Base-by-base conservation (phyloP, 805 yeast genomes). In the Wickerhamia fluorescens region DNA sequence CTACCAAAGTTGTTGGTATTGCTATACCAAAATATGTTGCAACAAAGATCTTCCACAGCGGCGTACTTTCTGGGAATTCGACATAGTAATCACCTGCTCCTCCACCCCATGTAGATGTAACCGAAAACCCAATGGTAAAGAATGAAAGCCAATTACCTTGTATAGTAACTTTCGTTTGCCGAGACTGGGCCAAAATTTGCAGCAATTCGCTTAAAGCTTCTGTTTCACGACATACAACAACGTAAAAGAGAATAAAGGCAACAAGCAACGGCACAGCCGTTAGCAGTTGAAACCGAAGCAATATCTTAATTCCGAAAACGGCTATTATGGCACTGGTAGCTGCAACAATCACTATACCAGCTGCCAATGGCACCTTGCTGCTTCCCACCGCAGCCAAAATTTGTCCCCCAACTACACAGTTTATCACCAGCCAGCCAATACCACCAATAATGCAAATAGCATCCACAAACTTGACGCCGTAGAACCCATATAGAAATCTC, bases 1-100 rank as follows among this genome's bases (percentile, higher is more conserved):
- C 92, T 14, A 85, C 92, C 45, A 82, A 74, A 1, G 75, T 58
- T 0, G 94, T 81, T 14, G 95, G 94, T 6, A 34, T 14, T 8
- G 34, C 17, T 4, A 45, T 42, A 3, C 49, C 51, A 11, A 51
- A 30, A 32, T 44, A 56, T 1, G 63, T 56, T 15, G 56, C 39
- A 27, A 32, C 16, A 27, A 56, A 55, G 1, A 55, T 41, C 25
- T 51, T 49, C 25, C 25, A 36, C 7, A 43, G 34, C 2, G 53
- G 42, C 3, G 61, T 55, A 13, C 36, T 37, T 20, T 51, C 55
- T 1, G 61, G 63, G 27, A 56, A 53, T 14, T 52, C 27, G 20
- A 52, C 46, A 35, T 56, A 56, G 34, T 56, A 56, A 34, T 56
- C 61, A 9, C 60, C 42, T 3, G 61, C 61, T 4, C 55, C 51